These are phyloP conservation scores for Imleria badia DNA, from an alignment of 768 basidiomycete species.

Conservation along the genomic window DNA sequence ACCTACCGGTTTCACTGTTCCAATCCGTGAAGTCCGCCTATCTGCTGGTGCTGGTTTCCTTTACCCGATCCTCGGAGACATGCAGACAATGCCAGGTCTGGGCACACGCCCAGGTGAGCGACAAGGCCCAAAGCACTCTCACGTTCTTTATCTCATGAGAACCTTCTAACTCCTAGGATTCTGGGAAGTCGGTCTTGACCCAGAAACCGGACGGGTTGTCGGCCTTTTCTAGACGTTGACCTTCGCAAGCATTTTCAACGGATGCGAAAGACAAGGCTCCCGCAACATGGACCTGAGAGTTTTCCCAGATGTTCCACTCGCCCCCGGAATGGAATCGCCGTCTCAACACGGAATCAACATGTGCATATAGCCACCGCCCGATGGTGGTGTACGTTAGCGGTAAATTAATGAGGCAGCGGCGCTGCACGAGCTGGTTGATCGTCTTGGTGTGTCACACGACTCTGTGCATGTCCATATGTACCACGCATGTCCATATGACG, in stretches of 20 bases:
- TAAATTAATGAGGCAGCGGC: conserved; percentile 5
- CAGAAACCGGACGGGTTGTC: conserved; percentile 75
- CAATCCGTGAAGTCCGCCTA: conserved; percentile 83
- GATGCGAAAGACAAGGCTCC: conserved; percentile 5
- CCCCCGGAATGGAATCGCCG: conserved; percentile 21
- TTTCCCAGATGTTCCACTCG: conserved; percentile 21
- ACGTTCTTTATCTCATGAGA: conserved; percentile 10
- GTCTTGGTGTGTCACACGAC: not conserved
- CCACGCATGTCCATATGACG: conserved; percentile 2
- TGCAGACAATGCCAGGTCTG: conserved; percentile 98
- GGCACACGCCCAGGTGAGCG: conserved; percentile 80
- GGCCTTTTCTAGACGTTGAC: conserved; percentile 69
- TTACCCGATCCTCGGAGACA: conserved; percentile 93
- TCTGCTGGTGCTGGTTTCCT: conserved; percentile 96
- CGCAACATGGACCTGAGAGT: conserved; percentile 9
- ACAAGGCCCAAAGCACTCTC: not conserved
- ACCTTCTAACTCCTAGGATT: conserved; percentile 51
- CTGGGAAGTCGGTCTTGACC: conserved; percentile 87
- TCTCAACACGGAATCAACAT: conserved; percentile 44
- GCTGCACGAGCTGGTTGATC: not conserved
- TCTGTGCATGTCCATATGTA: conserved; percentile 11
- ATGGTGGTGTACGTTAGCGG: conserved; percentile 17
- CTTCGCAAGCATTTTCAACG: conserved; percentile 19
- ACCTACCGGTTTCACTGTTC: conserved; percentile 89
- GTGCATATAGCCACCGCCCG: conserved; percentile 22